A percentile compares a stretch with the other conserved stretches of the same genome.
Conservation (phyloP, 139 green algal species). For the Chlamydomonas schloesseri region DNA sequence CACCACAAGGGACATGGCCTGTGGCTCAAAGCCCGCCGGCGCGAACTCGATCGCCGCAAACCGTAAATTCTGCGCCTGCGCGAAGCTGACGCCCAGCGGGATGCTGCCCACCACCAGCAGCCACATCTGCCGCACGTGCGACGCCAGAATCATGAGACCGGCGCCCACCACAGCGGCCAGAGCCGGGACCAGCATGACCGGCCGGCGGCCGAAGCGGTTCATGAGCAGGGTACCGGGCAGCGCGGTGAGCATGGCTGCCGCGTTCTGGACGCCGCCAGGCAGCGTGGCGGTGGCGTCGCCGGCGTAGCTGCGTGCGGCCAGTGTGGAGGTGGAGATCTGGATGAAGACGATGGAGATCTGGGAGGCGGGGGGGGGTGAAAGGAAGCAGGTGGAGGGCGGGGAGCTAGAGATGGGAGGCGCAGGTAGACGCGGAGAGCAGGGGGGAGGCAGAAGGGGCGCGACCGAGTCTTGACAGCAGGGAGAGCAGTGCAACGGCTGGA, state of each 20-base stretch:
- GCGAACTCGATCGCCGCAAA: slow-evolving; percentile 22
- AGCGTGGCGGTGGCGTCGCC: slow-evolving; percentile 1
- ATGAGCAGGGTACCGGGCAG: slow-evolving; percentile 1
- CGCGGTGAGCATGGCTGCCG: not conserved
- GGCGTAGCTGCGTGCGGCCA: not conserved
- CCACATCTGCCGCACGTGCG: not conserved
- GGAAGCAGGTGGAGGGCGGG: too few relatives aligned
- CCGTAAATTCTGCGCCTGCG: slow-evolving; percentile 18
- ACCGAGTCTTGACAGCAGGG: too few relatives aligned
- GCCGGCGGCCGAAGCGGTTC: not conserved
- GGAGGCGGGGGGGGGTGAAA: too few relatives aligned
- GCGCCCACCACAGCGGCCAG: not conserved
- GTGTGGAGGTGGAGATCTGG: slow-evolving; percentile 8
- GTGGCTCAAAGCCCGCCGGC: not conserved
- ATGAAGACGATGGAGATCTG: slow-evolving; percentile 36
- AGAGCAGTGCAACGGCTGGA: too few relatives aligned
- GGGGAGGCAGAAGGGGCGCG: too few relatives aligned
- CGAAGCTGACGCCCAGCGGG: slow-evolving; percentile 16
- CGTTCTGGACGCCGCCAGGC: slow-evolving; percentile 24
- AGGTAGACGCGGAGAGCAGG: too few relatives aligned
- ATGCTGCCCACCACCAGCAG: slow-evolving; percentile 7
- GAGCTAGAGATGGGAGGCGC: too few relatives aligned
- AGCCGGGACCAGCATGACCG: not conserved
- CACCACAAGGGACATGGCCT: slow-evolving; percentile 11
- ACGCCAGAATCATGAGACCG: not conserved